These are phyloP conservation scores for Pichia phayaonensis DNA, from an alignment of 805 yeast species.

Conservation along the genomic window DNA sequence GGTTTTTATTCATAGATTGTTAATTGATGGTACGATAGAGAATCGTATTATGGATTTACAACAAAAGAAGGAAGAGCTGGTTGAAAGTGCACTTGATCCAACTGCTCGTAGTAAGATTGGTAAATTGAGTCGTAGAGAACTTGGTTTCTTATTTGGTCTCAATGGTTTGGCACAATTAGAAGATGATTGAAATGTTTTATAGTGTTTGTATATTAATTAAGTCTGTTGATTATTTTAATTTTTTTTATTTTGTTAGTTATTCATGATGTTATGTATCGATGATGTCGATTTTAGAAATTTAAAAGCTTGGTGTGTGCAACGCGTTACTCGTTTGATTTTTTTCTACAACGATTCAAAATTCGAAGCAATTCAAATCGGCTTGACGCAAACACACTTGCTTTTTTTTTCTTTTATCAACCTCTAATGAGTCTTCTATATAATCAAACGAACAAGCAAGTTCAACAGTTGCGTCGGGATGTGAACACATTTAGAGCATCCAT, in stretches of 20 bases:
- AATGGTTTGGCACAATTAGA: conserved; percentile 23
- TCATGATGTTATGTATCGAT: no score
- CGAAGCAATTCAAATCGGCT: not conserved
- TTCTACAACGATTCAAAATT: not conserved
- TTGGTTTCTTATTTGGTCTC: conserved; percentile 67
- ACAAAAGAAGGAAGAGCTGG: conserved; percentile 64
- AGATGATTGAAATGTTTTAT: conserved; percentile 2
- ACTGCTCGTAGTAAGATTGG: conserved; percentile 58
- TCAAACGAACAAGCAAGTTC: conserved; percentile 84
- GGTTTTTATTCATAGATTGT: conserved; percentile 68
- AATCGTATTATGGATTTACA: conserved; percentile 83
- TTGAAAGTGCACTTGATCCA: conserved; percentile 79
- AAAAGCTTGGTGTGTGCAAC: not conserved
- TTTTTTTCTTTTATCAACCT: not conserved
- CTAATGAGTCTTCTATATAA: conserved; percentile 73
- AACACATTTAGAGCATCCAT: conserved; percentile 57
- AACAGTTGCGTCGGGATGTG: conserved; percentile 61
- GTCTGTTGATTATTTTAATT: not conserved
- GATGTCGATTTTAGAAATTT: no score
- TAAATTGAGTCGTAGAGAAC: conserved; percentile 56
- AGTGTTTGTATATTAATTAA: not conserved
- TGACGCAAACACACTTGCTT: not conserved
- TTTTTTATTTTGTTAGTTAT: not conserved
- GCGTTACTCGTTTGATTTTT: not conserved
- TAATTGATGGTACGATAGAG: conserved; percentile 71